Evolutionary conservation across 2,329 filamentous ascomycete genomes (phyloP).

Genomic region (Cyanodermella asteris): DNA sequence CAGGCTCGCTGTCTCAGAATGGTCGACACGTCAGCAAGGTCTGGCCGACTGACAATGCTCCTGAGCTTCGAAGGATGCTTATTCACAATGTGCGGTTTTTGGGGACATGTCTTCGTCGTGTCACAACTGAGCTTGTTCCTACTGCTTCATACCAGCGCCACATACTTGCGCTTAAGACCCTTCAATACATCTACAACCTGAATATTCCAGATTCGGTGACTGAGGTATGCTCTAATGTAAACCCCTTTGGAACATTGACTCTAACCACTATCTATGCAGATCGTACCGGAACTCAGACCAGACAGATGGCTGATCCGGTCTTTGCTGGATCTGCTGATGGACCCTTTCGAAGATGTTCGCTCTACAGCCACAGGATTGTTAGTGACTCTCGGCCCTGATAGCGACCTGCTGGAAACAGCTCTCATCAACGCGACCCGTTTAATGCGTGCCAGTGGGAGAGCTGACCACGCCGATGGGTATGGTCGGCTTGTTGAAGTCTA

Average conservation of each 20-base stretch:
- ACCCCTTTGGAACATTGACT: background rate
- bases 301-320: conserved; percentile 29
- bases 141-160: conserved; percentile 81
- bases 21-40: no score
- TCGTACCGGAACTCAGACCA: conserved; percentile 1
- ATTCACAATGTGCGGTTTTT: no score
- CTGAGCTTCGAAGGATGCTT: no score
- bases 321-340: conserved; percentile 58
- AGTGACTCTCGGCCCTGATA: conserved; percentile 11
- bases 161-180: conserved; percentile 53
- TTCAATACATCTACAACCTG: conserved; percentile 44
- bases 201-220: no score
- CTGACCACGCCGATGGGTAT: conserved; percentile 80
- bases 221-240: conserved; percentile 38
- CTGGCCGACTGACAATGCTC: no score
- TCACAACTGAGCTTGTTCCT: conserved; percentile 60
- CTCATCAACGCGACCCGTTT: background rate
- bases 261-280: conserved; percentile 3
- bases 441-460: conserved; percentile 36
- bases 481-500: conserved; percentile 54
- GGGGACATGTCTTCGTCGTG: no score
- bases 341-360: conserved; percentile 50
- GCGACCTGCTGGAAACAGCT: background rate
- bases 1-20: conserved; percentile 15
- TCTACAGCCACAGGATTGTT: conserved; percentile 30